These are phyloP conservation scores for Pythium angustatum DNA, from an alignment of 352 stramenopile genomes.

Conservation along the genomic window DNA sequence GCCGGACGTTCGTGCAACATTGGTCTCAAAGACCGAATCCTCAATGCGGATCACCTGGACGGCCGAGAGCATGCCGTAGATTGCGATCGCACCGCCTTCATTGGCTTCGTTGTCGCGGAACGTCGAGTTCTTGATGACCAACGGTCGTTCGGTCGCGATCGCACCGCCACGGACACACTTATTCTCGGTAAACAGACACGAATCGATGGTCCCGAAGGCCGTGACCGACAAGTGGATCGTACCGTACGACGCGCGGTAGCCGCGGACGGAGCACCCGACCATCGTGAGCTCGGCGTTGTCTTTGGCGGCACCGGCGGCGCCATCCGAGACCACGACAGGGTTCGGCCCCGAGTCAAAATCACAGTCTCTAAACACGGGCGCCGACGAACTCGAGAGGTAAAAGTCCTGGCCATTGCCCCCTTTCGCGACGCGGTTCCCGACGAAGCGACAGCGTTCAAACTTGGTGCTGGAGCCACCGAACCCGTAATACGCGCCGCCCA, in stretches of 20 bases:
- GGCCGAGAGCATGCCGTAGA: not conserved
- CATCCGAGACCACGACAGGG: conserved; percentile 20
- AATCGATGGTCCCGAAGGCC: not conserved
- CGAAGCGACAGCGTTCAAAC: conserved; percentile 25
- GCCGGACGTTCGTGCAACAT: conserved; percentile 14
- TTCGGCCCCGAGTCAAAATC: conserved; percentile 23
- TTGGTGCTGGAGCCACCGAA: conserved; percentile 25
- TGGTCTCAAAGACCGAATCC: conserved; percentile 19
- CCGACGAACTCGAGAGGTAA: conserved; percentile 29
- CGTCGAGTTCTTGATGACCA: conserved; percentile 16
- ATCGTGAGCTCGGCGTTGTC: conserved; percentile 25
- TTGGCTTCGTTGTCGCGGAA: conserved; percentile 2
- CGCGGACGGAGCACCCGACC: not conserved
- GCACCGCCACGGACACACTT: conserved; percentile 17
- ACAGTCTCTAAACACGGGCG: conserved; percentile 20
- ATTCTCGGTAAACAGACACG: not conserved
- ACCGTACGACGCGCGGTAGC: conserved; percentile 4
- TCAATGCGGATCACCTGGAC: not conserved
- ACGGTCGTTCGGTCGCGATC: conserved; percentile 14
- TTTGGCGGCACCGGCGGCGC: conserved; percentile 14
- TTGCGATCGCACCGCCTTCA: conserved; percentile 5
- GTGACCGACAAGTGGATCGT: conserved; percentile 6
- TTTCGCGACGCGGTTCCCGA: conserved; percentile 26
- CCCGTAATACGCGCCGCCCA: conserved; percentile 29
- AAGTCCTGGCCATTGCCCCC: conserved; percentile 30